Evolutionary conservation across 805 yeast genomes (phyloP), one percentile per base, ranked within the genome.

Genomic region (Groenewaldozyma salmanticensis): DNA sequence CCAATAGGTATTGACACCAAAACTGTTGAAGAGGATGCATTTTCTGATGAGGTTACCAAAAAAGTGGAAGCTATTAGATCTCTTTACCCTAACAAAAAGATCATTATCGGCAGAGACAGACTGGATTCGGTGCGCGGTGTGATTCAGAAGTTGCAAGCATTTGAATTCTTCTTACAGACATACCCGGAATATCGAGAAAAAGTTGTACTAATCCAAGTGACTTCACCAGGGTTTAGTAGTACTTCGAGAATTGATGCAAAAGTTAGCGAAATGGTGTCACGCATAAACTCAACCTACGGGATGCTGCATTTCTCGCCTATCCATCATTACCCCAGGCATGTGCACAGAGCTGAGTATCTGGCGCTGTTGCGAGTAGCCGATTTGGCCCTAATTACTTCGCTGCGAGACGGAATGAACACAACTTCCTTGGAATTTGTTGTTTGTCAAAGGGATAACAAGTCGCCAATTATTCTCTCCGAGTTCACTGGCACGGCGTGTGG

Each of bases 401-500:
- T 90, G 21, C 76, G 98, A 58, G 98, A 92, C 59, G 96, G 96
- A 43, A 87, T 90, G 81, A 90, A 87, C 64, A 86, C 96, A 3
- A 92, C 97, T 1, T 85, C 95, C 1, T 65, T 90, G 44, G 98
- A 92, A 61, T 92, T 77, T 59, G 92, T 88, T 35, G 77, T 88
- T 34, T 84, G 96, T 51, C 79, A 84, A 53, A 66, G 74, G 46
- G 55, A 59, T 29, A 73, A 78, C 46, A 67, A 70, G 47, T 74
- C 82, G 2, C 95, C 97, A 0, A 70, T 94, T 54, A 77, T 92
- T 31, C 65, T 92, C 35, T 83, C 95, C 18, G 99, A 92, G 64
- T 92, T 92, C 57, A 82, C 94, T 42, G 99, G 98, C 35, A 79
- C 94, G 2, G 84, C 95, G 0, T 44, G 53, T n/a, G 40, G 51